A percentile compares a stretch with the other conserved stretches of the same genome.
phyloP scores from a whole-genome alignment of 306 rosid genomes.

The Hippophae rhamnoides region DNA sequence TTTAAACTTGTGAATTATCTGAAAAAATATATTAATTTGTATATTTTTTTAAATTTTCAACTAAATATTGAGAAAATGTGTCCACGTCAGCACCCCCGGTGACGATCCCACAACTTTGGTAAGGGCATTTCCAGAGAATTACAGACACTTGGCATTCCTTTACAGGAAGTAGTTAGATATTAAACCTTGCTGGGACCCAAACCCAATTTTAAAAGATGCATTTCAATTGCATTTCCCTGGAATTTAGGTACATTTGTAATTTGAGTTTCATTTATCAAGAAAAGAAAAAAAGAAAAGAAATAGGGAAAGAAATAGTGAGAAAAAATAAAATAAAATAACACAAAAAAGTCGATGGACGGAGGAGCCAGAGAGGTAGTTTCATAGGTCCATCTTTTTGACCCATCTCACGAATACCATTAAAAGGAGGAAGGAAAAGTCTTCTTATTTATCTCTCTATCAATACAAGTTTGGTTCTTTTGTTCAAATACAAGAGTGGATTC shows the following conservation, averaged over 20 bases:
- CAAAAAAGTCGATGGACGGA: conserved; percentile 8
- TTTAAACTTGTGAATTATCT: too few species aligned
- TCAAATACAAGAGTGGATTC: conserved; percentile 5
- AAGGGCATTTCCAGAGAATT: conserved; percentile 15
- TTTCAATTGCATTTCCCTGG: conserved; percentile 1
- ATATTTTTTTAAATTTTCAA: too few species aligned
- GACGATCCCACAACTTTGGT: conserved; percentile 22
- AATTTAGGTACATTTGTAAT: background rate
- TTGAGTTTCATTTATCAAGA: conserved; percentile 24
- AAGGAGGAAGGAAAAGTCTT: conserved; percentile 34
- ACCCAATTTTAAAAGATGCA: background rate
- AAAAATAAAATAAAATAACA: background rate
- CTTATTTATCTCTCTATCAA: background rate
- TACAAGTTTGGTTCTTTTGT: conserved; percentile 16
- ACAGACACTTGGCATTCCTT: conserved; percentile 25
- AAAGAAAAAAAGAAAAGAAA: background rate
- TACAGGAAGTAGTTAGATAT: conserved; percentile 17
- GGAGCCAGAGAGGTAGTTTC: conserved; percentile 27
- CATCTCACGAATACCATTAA: conserved; percentile 4
- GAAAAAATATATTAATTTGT: too few species aligned
- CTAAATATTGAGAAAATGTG: too few species aligned
- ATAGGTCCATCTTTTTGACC: conserved; percentile 52
- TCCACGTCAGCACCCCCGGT: conserved; percentile 17
- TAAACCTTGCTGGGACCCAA: conserved; percentile 13
- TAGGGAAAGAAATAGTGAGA: conserved; percentile 1